A percentile compares a stretch with the other conserved stretches of the same genome.
Conservation (phyloP, 306 rosid genomes). For the Prosopis cineraria region DNA sequence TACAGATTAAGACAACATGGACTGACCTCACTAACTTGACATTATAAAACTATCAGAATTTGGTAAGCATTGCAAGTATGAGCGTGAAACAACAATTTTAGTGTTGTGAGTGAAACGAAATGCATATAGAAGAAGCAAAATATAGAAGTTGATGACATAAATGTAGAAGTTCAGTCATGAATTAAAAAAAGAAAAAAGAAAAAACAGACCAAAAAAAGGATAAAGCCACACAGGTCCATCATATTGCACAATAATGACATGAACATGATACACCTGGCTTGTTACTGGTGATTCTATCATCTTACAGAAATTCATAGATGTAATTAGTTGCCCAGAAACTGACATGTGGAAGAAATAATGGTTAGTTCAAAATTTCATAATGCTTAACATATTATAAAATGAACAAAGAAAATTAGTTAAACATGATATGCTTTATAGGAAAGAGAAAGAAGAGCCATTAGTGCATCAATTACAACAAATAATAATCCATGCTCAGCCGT, state of each 20-base stretch:
- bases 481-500: conserved; percentile 10
- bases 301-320: conserved; percentile 12
- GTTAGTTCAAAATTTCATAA: conserved; percentile 13
- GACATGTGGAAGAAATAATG: conserved; percentile 10
- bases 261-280: too few species aligned
- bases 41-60: neutral
- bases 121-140: neutral
- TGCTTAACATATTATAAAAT: neutral
- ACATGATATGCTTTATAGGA: too few species aligned
- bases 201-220: neutral
- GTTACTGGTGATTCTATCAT: too few species aligned
- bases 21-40: conserved; percentile 11
- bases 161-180: neutral
- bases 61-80: neutral
- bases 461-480: conserved; percentile 21
- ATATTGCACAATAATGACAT: neutral
- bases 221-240: neutral
- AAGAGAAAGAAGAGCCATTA: conserved; percentile 20
- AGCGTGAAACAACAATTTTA: conserved; percentile 18
- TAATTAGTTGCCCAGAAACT: conserved; percentile 3
- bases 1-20: conserved; percentile 20
- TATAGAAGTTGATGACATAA: neutral
- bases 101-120: conserved; percentile 6
- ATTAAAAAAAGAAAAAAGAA: neutral
- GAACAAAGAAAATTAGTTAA: conserved; percentile 15